Evolutionary conservation across 2,329 filamentous ascomycete species (phyloP).

Genomic region (Mycosphaerella arachidis): DNA sequence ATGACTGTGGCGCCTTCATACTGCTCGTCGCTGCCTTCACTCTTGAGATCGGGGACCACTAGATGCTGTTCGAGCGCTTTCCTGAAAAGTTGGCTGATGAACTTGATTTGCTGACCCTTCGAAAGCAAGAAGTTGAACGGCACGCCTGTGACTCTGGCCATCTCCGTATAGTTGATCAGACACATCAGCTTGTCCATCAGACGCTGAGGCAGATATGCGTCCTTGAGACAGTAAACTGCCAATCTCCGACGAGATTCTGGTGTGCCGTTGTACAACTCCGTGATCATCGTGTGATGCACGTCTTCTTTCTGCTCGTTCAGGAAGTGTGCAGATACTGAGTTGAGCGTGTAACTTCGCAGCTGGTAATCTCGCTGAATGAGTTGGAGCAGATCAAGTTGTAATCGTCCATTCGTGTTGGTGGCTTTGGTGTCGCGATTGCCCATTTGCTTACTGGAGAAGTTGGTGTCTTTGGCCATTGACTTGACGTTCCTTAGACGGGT

Average conservation of each 20-base stretch:
- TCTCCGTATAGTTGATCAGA: slow-evolving; percentile 98
- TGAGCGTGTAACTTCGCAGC: slow-evolving; percentile 91
- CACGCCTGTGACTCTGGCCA: slow-evolving; percentile 98
- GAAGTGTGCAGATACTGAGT: slow-evolving; percentile 93
- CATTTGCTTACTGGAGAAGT: slow-evolving; percentile 97
- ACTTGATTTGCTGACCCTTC: slow-evolving; percentile 93
- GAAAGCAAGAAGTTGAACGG: slow-evolving; percentile 93
- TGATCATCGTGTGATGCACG: slow-evolving; percentile 99
- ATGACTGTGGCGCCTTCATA: slow-evolving; percentile 98
- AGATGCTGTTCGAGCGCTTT: slow-evolving; percentile 91
- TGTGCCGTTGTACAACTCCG: slow-evolving; percentile 93
- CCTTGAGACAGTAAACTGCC: slow-evolving; percentile 94
- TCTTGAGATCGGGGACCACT: slow-evolving; percentile 81
- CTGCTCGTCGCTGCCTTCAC: slow-evolving; percentile 71
- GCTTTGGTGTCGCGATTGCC: slow-evolving; percentile 90
- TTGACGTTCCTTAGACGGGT: slow-evolving; percentile 67
- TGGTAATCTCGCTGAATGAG: slow-evolving; percentile 93
- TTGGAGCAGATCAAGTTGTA: slow-evolving; percentile 93
- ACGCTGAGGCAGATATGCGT: slow-evolving; percentile 89
- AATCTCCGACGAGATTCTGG: slow-evolving; percentile 85
- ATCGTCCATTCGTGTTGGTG: slow-evolving; percentile 88
- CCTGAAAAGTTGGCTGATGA: slow-evolving; percentile 93
- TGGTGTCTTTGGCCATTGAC: slow-evolving; percentile 72
- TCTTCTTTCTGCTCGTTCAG: slow-evolving; percentile 97
- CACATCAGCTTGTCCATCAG: slow-evolving; percentile 97